Conservation (phyloP, 306 rosid species). For the Citrullus mucosospermus region DNA sequence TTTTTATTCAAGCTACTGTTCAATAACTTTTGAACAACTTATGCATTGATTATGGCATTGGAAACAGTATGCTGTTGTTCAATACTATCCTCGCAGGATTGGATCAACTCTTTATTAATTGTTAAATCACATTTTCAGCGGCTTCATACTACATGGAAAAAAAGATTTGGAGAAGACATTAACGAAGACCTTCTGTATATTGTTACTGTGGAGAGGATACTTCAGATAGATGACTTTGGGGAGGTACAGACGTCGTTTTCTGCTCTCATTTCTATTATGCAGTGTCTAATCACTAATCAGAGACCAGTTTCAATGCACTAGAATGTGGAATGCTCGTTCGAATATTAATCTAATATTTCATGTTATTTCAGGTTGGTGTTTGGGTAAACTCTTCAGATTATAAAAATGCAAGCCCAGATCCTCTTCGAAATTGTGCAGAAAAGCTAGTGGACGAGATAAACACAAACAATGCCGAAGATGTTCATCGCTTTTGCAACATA, state of each 20-base stretch:
- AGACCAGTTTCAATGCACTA: background rate
- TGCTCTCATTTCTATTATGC: background rate
- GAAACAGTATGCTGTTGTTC: background rate
- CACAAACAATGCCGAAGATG: slow-evolving; percentile 63
- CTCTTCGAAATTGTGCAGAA: slow-evolving; percentile 69
- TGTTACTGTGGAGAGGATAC: slow-evolving; percentile 56
- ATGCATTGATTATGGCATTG: background rate
- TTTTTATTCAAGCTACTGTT: background rate
- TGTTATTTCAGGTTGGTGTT: slow-evolving; percentile 41
- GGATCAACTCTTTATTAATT: background rate
- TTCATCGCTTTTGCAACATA: slow-evolving; percentile 70
- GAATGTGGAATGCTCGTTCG: background rate
- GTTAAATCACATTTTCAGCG: slow-evolving; percentile 28
- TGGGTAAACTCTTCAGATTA: slow-evolving; percentile 67
- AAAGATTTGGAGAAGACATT: slow-evolving; percentile 73
- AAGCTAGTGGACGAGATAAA: slow-evolving; percentile 68
- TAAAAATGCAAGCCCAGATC: slow-evolving; percentile 65
- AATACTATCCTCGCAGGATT: background rate
- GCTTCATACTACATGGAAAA: slow-evolving; percentile 52
- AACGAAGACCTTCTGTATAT: slow-evolving; percentile 49
- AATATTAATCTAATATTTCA: background rate
- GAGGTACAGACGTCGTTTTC: slow-evolving; percentile 34
- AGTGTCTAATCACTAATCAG: background rate
- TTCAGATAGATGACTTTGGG: slow-evolving; percentile 74
- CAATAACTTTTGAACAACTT: background rate